A percentile compares a stretch with the other conserved stretches of the same genome.
phyloP scores from a whole-genome alignment of 2,329 filamentous ascomycete genomes.

The Pseudocercospora vitis region DNA sequence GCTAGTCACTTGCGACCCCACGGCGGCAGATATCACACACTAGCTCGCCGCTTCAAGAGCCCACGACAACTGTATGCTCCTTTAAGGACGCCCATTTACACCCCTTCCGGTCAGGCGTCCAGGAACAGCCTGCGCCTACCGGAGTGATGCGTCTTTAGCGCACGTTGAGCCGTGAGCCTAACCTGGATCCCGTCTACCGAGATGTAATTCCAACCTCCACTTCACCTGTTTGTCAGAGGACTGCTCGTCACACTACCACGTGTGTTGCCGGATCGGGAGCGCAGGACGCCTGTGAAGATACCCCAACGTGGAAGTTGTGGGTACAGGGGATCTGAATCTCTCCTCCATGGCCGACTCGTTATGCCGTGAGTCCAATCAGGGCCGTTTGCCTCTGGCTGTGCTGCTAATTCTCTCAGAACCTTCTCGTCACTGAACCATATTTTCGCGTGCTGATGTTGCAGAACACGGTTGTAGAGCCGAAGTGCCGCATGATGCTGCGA shows the following conservation, averaged over 20 bases:
- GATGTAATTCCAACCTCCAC: background rate
- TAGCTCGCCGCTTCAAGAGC: background rate
- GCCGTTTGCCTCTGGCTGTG: background rate
- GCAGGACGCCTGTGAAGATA: background rate
- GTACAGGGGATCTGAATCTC: background rate
- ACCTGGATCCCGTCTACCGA: background rate
- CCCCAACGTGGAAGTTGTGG: background rate
- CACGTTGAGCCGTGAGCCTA: background rate
- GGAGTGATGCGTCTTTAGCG: background rate
- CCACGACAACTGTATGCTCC: background rate
- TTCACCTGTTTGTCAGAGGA: background rate
- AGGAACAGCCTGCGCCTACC: background rate
- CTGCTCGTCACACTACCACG: background rate
- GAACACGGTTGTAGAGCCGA: too few species aligned
- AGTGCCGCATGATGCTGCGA: too few species aligned
- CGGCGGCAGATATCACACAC: slow-evolving; percentile 1
- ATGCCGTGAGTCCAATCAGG: background rate
- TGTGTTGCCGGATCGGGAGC: background rate
- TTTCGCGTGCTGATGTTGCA: too few species aligned
- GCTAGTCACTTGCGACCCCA: background rate
- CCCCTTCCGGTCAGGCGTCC: background rate
- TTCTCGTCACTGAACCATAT: too few species aligned
- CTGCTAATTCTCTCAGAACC: background rate
- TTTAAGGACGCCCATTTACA: background rate
- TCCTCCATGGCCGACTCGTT: background rate